phyloP scores from a whole-genome alignment of 1,139 yeast genomes.

The Taiozyma sp. region DNA sequence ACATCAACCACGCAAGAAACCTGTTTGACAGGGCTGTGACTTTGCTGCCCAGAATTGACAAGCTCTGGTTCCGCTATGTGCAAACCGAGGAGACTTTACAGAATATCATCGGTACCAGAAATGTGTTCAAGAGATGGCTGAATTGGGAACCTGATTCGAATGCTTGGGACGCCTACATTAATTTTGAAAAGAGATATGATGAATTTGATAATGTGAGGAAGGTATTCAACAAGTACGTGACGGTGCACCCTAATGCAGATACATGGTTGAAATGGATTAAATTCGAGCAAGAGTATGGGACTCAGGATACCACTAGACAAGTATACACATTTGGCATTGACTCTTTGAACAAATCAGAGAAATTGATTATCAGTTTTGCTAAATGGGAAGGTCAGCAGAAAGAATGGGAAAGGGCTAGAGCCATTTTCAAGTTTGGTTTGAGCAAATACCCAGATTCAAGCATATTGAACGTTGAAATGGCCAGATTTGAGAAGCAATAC shows the following conservation, averaged over 20 bases:
- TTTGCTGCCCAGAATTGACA: constrained; percentile 72
- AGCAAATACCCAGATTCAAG: constrained; percentile 41
- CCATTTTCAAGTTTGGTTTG: constrained; percentile 53
- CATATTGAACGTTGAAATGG: constrained; percentile 41
- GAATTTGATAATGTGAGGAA: constrained; percentile 53
- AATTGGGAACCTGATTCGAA: constrained; percentile 55
- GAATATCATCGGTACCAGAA: constrained; percentile 57
- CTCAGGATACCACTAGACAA: constrained; percentile 44
- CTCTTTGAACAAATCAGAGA: constrained; percentile 35
- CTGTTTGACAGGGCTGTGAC: constrained; percentile 75
- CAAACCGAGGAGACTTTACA: constrained; percentile 79
- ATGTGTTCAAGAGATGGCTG: constrained; percentile 77
- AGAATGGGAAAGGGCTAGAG: constrained; percentile 64
- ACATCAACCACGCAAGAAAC: constrained; percentile 86
- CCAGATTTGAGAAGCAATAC: constrained; percentile 61
- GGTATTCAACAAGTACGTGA: constrained; percentile 53
- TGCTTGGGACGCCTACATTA: constrained; percentile 75
- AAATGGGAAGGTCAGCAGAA: constrained; percentile 63
- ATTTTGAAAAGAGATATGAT: constrained; percentile 60
- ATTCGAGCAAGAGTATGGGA: constrained; percentile 56
- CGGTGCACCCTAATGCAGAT: constrained; percentile 44
- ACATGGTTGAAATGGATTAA: constrained; percentile 66
- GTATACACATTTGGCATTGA: constrained; percentile 71
- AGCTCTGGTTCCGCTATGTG: constrained; percentile 81
- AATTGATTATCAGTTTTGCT: constrained; percentile 53